phyloP scores from a whole-genome alignment of 257 asterid genomes.

The Verbascum thapsus region DNA sequence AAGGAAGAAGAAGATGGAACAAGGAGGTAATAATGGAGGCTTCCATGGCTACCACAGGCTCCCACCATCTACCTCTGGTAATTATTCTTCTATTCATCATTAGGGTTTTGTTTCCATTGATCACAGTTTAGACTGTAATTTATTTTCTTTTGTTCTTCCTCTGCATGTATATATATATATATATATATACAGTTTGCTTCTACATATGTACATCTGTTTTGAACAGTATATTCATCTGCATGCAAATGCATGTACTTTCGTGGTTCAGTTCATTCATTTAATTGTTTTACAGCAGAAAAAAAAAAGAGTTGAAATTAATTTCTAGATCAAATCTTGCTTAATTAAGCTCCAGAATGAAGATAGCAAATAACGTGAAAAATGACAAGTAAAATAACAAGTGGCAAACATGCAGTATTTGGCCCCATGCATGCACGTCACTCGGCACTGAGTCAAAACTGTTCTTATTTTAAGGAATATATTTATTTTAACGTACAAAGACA shows the following conservation, averaged over 20 bases:
- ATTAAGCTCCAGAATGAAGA: not conserved
- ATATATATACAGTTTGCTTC: not conserved
- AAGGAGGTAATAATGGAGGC: conserved; percentile 49
- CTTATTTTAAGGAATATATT: too few relatives aligned
- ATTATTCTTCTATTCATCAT: not conserved
- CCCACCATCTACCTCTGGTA: conserved; percentile 47
- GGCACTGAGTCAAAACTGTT: too few relatives aligned
- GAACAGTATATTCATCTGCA: conserved; percentile 14
- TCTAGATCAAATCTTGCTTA: too few relatives aligned
- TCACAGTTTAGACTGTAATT: not conserved
- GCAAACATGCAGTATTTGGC: conserved; percentile 55
- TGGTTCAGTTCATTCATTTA: not conserved
- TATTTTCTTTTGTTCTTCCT: not conserved
- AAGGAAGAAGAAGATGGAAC: conserved; percentile 43
- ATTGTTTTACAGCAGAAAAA: not conserved
- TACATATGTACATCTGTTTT: too few relatives aligned
- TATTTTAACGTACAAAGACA: too few relatives aligned
- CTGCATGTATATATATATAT: too few relatives aligned
- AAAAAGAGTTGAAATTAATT: too few relatives aligned
- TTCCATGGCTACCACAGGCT: conserved; percentile 67
- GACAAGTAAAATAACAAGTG: conserved; percentile 53
- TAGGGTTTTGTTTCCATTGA: conserved; percentile 24
- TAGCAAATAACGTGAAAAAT: conserved; percentile 19
- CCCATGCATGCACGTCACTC: conserved; percentile 30
- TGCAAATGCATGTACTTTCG: conserved; percentile 27